Evolutionary conservation across 129 eudicot species (phyloP).

Genomic region (Tagetes patula): DNA sequence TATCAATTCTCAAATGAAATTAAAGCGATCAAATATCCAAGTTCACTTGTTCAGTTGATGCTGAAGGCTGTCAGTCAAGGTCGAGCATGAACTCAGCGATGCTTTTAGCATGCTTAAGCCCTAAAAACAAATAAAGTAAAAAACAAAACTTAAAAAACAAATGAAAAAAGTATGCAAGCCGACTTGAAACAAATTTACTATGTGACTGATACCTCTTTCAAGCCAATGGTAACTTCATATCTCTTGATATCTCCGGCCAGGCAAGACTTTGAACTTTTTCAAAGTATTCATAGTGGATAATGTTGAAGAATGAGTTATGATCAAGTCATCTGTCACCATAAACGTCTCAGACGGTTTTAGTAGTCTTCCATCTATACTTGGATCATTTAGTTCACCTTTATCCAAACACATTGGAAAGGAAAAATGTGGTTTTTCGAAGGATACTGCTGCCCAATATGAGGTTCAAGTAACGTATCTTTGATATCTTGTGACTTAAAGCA

Average conservation of each 20-base stretch:
- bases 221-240: slow-evolving; percentile 20
- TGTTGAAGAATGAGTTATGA: background rate
- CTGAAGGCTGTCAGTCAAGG: slow-evolving; percentile 7
- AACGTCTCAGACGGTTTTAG: slow-evolving; percentile 20
- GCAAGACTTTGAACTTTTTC: background rate
- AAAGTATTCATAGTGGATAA: slow-evolving; percentile 1
- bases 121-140: background rate
- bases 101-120: slow-evolving; percentile 14
- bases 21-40: background rate
- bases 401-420: background rate
- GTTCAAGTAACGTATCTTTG: background rate
- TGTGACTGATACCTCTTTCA: slow-evolving; percentile 27
- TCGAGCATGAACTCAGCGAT: background rate
- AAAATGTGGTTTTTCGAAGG: slow-evolving; percentile 16
- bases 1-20: no score
- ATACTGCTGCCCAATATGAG: background rate
- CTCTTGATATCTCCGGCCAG: slow-evolving; percentile 16
- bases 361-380: background rate
- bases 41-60: background rate
- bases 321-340: slow-evolving; percentile 24
- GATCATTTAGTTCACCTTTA: background rate
- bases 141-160: background rate
- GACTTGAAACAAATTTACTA: background rate
- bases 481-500: background rate
- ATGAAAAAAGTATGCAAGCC: background rate